phyloP scores from a whole-genome alignment of 2,329 filamentous ascomycete genomes.

The Venturiaceae sp. region DNA sequence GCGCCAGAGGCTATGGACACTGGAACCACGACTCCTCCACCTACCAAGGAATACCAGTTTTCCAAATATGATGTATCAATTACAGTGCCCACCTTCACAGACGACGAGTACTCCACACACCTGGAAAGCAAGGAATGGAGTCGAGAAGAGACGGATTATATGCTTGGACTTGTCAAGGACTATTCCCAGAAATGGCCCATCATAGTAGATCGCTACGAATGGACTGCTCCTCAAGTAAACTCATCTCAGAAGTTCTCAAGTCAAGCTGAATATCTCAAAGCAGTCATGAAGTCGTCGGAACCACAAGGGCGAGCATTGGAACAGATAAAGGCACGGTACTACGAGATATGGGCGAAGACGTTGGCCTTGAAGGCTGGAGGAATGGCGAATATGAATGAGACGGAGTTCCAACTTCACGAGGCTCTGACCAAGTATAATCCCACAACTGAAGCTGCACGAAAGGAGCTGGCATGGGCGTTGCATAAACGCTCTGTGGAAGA shows the following conservation, averaged over 20 bases:
- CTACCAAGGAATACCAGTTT: constrained; percentile 50
- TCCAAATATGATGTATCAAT: constrained; percentile 82
- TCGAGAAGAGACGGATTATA: constrained; percentile 86
- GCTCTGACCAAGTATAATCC: constrained; percentile 82
- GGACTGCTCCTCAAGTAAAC: constrained; percentile 30
- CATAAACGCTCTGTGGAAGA: constrained; percentile 77
- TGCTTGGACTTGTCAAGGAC: constrained; percentile 64
- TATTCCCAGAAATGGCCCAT: constrained; percentile 86
- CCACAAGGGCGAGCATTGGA: constrained; percentile 63
- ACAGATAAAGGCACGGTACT: constrained; percentile 86
- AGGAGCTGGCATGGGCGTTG: constrained; percentile 72
- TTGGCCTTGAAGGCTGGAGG: constrained; percentile 27
- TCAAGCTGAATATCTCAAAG: constrained; percentile 10
- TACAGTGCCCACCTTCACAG: constrained; percentile 69
- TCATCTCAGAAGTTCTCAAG: neutral
- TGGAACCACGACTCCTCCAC: constrained; percentile 17
- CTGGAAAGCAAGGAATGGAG: constrained; percentile 73
- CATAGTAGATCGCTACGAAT: constrained; percentile 90
- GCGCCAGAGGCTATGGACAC: constrained; percentile 15
- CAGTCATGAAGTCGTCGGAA: neutral
- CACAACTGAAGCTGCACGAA: constrained; percentile 66
- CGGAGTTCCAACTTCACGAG: constrained; percentile 76
- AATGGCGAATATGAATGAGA: constrained; percentile 59
- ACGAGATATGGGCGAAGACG: constrained; percentile 56
- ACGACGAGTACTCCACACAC: constrained; percentile 73